A percentile compares a stretch with the other conserved stretches of the same genome.
Conservation (phyloP, 768 basidiomycete species). For the Leccinum subtestaceum region DNA sequence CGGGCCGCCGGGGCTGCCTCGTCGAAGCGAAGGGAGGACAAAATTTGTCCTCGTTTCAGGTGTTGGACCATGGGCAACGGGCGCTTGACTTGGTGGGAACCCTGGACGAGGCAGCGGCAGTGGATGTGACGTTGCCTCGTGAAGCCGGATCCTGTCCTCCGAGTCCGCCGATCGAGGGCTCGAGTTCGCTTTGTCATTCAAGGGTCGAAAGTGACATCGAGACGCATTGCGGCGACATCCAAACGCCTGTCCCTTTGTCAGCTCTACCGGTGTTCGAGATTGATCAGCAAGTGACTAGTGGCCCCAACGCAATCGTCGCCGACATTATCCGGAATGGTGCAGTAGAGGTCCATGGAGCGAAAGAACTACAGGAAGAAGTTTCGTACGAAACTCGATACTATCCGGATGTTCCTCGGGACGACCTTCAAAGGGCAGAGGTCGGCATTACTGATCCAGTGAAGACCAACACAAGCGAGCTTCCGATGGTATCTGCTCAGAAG, state of each 20-base stretch:
- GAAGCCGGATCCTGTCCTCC: neutral
- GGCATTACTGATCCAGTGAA: neutral
- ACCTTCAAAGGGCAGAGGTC: neutral
- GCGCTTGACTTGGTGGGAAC: neutral
- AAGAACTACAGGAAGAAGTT: neutral
- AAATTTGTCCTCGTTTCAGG: neutral
- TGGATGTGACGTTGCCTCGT: neutral
- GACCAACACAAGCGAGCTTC: neutral
- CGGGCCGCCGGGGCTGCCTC: neutral
- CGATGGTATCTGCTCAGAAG: neutral
- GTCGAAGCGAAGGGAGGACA: neutral
- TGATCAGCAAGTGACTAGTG: neutral
- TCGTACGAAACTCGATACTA: neutral
- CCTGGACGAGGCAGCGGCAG: neutral
- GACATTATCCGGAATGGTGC: neutral
- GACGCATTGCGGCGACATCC: neutral
- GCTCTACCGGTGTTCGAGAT: neutral
- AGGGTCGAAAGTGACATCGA: constrained; percentile 1
- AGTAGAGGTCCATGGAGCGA: neutral
- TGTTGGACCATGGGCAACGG: neutral
- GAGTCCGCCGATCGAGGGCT: neutral
- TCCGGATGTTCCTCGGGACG: neutral
- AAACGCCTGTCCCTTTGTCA: neutral
- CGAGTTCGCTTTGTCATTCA: neutral
- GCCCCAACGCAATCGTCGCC: neutral